A percentile compares a stretch with the other conserved stretches of the same genome.
Conservation (phyloP, 192 early-diverging fungal genomes). For the Chytriomyces sp. region DNA sequence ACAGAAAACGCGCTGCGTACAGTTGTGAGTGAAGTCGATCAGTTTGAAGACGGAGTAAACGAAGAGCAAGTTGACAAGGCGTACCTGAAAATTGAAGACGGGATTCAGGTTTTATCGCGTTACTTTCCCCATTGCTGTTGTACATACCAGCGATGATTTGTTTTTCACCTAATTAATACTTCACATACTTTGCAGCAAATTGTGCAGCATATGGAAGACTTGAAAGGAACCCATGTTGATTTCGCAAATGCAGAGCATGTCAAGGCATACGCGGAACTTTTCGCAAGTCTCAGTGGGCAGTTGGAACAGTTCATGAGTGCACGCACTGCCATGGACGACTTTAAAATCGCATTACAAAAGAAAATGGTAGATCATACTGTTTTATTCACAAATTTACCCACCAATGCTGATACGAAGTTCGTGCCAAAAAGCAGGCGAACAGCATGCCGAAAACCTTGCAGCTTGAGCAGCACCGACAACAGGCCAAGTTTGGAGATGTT, state of each 20-base stretch:
- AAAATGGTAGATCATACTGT: neutral
- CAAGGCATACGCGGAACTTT: constrained; percentile 16
- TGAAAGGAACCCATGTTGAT: constrained; percentile 22
- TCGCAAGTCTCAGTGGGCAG: constrained; percentile 15
- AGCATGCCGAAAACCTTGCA: neutral
- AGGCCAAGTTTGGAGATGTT: too few relatives aligned
- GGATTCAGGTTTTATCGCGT: constrained; percentile 2
- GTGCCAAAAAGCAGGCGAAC: neutral
- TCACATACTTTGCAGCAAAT: constrained; percentile 25
- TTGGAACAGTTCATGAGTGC: constrained; percentile 35
- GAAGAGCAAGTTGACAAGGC: constrained; percentile 22
- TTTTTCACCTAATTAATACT: too few relatives aligned
- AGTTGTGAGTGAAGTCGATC: neutral
- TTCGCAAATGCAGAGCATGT: constrained; percentile 25
- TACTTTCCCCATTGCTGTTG: neutral
- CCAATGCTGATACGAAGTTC: neutral
- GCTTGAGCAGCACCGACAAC: too few relatives aligned
- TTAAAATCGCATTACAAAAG: constrained; percentile 9
- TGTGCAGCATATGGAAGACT: constrained; percentile 8
- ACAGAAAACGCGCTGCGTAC: neutral
- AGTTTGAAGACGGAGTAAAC: constrained; percentile 3
- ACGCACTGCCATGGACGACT: constrained; percentile 17
- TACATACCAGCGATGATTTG: too few relatives aligned
- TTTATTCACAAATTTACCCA: neutral
- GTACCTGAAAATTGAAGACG: constrained; percentile 16